Percentiles rank a stretch among this genome's conserved stretches.
These are phyloP conservation scores for Mrakiaceae sp. DNA, from an alignment of 1,284 basidiomycete genomes.

Conservation along the genomic window DNA sequence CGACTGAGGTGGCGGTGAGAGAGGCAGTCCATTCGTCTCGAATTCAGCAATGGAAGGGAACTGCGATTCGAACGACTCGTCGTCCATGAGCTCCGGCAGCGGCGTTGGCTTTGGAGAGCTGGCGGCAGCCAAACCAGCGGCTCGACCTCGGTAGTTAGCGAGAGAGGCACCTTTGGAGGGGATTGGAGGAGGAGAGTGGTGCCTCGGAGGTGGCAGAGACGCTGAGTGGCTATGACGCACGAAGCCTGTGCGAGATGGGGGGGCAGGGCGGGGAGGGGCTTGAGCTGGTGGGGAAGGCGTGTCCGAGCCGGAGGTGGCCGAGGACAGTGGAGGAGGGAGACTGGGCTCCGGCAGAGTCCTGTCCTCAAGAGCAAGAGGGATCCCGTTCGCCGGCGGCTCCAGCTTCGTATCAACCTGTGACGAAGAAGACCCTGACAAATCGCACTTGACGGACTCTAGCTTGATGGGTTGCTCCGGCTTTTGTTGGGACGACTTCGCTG, in stretches of 20 bases:
- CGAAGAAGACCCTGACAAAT: too few relatives aligned
- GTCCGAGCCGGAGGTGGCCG: background rate
- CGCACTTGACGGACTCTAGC: too few relatives aligned
- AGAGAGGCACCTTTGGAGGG: background rate
- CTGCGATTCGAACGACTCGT: conserved; percentile 1
- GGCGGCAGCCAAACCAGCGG: background rate
- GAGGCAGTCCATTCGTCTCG: background rate
- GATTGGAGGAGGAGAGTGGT: conserved; percentile 3
- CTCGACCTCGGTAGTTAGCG: background rate
- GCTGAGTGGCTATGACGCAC: conserved; percentile 3
- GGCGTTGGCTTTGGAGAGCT: background rate
- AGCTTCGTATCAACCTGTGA: too few relatives aligned
- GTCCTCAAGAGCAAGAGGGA: too few relatives aligned
- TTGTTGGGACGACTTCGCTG: too few relatives aligned
- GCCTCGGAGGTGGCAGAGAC: conserved; percentile 8
- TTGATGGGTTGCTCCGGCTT: too few relatives aligned
- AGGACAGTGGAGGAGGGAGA: background rate
- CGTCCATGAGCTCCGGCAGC: background rate
- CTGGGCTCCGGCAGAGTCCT: background rate
- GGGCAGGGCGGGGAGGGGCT: background rate
- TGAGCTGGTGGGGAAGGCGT: background rate
- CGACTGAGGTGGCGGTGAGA: too few relatives aligned
- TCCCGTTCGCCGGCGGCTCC: too few relatives aligned
- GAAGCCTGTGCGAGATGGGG: background rate
- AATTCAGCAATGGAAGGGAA: conserved; percentile 14